Evolutionary conservation across 2,329 filamentous ascomycete genomes (phyloP).

Genomic region (Tolypocladium nubicola): DNA sequence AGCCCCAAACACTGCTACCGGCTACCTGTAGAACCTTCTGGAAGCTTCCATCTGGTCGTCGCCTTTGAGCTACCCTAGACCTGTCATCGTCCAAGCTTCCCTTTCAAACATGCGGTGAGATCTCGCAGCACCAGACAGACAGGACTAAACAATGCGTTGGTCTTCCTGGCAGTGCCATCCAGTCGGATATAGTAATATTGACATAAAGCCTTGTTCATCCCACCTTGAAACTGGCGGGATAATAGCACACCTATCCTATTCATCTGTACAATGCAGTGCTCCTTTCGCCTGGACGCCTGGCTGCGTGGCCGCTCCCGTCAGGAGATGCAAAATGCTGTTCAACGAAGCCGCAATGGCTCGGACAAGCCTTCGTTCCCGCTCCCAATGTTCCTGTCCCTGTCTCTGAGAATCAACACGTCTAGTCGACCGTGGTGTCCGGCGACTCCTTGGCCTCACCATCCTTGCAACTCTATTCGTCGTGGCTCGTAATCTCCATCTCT

Average conservation of each 20-base stretch:
- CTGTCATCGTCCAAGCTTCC: too few relatives aligned
- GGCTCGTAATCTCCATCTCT: conserved; percentile 26
- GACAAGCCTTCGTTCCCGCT: not conserved
- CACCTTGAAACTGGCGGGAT: not conserved
- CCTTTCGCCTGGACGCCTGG: not conserved
- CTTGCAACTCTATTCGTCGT: conserved; percentile 5
- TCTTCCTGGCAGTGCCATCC: not conserved
- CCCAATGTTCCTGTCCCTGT: not conserved
- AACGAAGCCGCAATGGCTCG: not conserved
- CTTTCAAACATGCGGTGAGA: not conserved
- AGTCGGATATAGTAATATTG: not conserved
- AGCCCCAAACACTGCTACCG: not conserved
- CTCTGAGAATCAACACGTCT: not conserved
- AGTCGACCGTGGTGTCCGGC: not conserved
- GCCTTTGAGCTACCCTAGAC: not conserved
- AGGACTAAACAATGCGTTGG: not conserved
- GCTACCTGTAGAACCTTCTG: conserved; percentile 16
- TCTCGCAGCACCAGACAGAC: not conserved
- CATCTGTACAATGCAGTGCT: not conserved
- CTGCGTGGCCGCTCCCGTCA: not conserved
- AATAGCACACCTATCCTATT: not conserved
- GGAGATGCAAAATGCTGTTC: not conserved
- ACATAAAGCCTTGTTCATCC: not conserved
- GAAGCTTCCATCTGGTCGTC: conserved; percentile 15
- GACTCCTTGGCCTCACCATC: not conserved